phyloP scores from a whole-genome alignment of 176 grass and related monocot species.

The Triticum turgidum region DNA sequence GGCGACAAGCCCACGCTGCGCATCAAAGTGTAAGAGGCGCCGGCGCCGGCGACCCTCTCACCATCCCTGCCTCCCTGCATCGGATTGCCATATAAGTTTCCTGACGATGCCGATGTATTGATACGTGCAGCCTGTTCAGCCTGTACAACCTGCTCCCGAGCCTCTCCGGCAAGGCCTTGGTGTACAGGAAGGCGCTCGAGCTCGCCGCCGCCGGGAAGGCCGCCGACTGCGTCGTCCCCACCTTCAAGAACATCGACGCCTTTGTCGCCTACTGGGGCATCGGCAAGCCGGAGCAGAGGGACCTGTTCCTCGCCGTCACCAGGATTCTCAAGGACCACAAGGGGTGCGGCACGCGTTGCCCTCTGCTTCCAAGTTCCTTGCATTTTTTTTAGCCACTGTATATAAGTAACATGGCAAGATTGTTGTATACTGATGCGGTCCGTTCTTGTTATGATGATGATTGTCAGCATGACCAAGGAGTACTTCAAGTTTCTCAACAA shows the following conservation, averaged over 20 bases:
- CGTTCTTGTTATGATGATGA: neutral
- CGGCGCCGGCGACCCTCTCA: no score
- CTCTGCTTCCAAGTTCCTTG: neutral
- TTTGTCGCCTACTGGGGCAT: slow-evolving; percentile 79
- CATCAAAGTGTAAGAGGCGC: slow-evolving; percentile 67
- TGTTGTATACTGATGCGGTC: neutral
- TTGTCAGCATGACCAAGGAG: slow-evolving; percentile 73
- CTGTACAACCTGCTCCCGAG: slow-evolving; percentile 80
- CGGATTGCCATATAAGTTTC: neutral
- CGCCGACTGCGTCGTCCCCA: slow-evolving; percentile 63
- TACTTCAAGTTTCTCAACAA: slow-evolving; percentile 80
- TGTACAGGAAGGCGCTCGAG: slow-evolving; percentile 81
- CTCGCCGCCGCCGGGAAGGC: slow-evolving; percentile 62
- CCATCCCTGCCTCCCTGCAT: neutral
- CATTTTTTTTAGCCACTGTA: neutral
- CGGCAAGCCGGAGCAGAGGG: slow-evolving; percentile 64
- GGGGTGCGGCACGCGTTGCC: slow-evolving; percentile 25
- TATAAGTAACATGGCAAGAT: neutral
- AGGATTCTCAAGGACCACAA: slow-evolving; percentile 84
- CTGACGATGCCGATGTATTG: neutral
- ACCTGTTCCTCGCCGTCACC: slow-evolving; percentile 57
- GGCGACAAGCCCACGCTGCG: slow-evolving; percentile 66
- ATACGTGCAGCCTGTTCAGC: slow-evolving; percentile 54
- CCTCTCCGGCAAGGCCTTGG: slow-evolving; percentile 57
- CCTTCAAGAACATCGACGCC: slow-evolving; percentile 79